Percentiles rank a stretch among this genome's conserved stretches.
phyloP scores from a whole-genome alignment of 805 yeast genomes.

The Osmozyma mogii region DNA sequence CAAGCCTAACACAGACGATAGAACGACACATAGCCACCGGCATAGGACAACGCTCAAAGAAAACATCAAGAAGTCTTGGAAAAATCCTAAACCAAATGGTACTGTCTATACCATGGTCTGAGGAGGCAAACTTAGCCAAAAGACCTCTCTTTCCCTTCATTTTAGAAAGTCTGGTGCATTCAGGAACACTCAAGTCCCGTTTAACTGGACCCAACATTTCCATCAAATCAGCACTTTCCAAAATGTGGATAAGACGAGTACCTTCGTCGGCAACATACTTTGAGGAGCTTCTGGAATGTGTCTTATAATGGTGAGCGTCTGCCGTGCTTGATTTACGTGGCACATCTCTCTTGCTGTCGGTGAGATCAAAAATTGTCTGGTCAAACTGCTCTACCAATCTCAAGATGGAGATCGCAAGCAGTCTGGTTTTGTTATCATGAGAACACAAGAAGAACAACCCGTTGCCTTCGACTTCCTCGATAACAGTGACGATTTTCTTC shows the following conservation, averaged over 20 bases:
- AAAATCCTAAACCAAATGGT: constrained; percentile 92
- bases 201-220: constrained; percentile 49
- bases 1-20: constrained; percentile 79
- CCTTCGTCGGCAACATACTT: constrained; percentile 77
- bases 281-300: constrained; percentile 53
- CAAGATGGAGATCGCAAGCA: constrained; percentile 66
- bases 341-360: constrained; percentile 19
- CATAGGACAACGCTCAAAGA: constrained; percentile 80
- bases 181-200: constrained; percentile 62
- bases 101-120: constrained; percentile 90
- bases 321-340: constrained; percentile 8
- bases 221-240: constrained; percentile 63
- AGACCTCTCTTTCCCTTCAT: constrained; percentile 59
- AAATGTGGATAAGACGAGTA: constrained; percentile 63
- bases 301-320: constrained; percentile 12
- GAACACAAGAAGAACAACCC: constrained; percentile 89
- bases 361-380: constrained; percentile 57
- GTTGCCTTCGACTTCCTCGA: constrained; percentile 94
- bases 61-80: constrained; percentile 62
- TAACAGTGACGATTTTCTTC: constrained; percentile 72
- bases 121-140: constrained; percentile 72
- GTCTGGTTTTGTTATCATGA: constrained; percentile 70
- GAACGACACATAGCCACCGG: constrained; percentile 91
- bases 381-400: constrained; percentile 82
- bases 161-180: constrained; percentile 61